A percentile compares a stretch with the other conserved stretches of the same genome.
Conservation (phyloP, 164 flowering plant species). For the Vitis amurensis region DNA sequence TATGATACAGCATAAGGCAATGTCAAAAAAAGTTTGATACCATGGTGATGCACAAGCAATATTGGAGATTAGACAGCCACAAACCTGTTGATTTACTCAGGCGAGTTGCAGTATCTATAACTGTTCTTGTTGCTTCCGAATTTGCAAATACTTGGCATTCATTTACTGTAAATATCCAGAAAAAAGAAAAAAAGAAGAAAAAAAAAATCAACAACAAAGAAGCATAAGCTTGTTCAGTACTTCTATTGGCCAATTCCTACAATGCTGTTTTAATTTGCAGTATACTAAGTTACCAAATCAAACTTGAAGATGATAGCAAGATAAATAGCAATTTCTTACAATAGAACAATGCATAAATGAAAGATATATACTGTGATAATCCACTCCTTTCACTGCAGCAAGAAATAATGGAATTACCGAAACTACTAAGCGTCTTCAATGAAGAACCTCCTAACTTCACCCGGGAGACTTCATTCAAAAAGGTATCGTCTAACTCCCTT, state of each 20-base stretch:
- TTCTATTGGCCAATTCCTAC: background rate
- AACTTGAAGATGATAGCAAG: background rate
- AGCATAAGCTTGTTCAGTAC: background rate
- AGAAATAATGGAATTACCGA: conserved; percentile 30
- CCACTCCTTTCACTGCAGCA: background rate
- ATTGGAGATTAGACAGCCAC: conserved; percentile 1
- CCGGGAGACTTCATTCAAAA: conserved; percentile 51
- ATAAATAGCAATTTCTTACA: background rate
- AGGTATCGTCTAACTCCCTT: conserved; percentile 47
- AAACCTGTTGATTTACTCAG: conserved; percentile 56
- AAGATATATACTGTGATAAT: background rate
- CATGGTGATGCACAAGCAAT: background rate
- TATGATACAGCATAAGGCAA: background rate
- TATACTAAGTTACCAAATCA: background rate
- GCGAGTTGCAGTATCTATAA: conserved; percentile 46
- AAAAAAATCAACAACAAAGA: background rate
- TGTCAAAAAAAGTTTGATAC: background rate
- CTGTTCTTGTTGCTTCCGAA: conserved; percentile 33
- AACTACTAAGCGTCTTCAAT: conserved; percentile 31
- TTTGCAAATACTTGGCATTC: conserved; percentile 33
- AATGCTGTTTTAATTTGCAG: background rate
- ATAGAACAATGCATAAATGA: background rate
- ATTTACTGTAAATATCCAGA: conserved; percentile 29
- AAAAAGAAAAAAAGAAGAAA: background rate
- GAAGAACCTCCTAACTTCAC: conserved; percentile 54